Conservation (phyloP, 148 eudicot genomes). For the Dianthus caryophyllus region DNA sequence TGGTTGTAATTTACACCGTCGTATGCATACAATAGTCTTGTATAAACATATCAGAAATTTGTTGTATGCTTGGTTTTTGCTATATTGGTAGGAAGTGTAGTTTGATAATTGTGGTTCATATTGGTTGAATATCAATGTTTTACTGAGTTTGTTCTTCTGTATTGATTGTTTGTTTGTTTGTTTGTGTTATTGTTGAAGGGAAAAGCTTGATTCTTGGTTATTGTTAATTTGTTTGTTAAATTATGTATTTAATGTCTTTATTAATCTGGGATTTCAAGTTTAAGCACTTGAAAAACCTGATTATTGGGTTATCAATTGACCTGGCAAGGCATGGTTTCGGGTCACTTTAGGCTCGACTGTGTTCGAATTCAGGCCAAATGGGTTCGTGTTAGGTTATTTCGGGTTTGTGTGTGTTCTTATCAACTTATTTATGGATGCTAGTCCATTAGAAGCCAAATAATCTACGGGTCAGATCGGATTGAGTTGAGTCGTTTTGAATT, state of each 20-base stretch:
- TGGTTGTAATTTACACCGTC: too few relatives aligned
- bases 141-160: neutral
- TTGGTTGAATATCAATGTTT: too few relatives aligned
- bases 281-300: too few relatives aligned
- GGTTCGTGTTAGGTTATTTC: neutral
- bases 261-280: too few relatives aligned
- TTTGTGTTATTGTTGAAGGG: neutral
- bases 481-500: neutral
- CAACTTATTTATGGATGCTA: too few relatives aligned
- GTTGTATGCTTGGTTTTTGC: neutral
- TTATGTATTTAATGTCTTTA: too few relatives aligned
- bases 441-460: too few relatives aligned
- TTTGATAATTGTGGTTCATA: neutral
- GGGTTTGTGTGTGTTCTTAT: neutral
- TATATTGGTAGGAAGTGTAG: neutral
- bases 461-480: too few relatives aligned
- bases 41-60: neutral
- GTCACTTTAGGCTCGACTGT: too few relatives aligned
- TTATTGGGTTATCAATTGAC: too few relatives aligned
- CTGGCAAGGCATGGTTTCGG: too few relatives aligned
- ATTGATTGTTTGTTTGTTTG: neutral
- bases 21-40: neutral
- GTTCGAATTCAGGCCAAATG: neutral
- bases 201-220: too few relatives aligned
- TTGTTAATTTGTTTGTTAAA: neutral